These are phyloP conservation scores for Hansenula lynferdii DNA, from an alignment of 1,139 yeast species.

Conservation along the genomic window DNA sequence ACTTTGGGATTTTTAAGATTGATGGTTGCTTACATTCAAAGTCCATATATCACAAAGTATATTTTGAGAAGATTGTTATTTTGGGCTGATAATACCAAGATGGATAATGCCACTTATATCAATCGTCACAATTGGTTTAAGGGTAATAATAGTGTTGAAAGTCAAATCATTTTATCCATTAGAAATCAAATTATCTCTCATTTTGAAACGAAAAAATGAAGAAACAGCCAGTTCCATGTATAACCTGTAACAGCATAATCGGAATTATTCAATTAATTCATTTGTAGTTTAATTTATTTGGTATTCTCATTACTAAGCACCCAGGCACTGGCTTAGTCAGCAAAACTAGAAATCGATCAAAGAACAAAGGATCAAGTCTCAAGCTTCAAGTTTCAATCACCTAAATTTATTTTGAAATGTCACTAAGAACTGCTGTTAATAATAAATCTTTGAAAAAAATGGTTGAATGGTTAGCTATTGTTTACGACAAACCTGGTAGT, in stretches of 20 bases:
- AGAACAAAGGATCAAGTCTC: no score
- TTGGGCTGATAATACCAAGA: slow-evolving; percentile 3
- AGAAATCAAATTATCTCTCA: not conserved
- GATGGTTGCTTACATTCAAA: slow-evolving; percentile 3
- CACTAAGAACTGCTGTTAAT: not conserved
- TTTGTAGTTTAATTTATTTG: not conserved
- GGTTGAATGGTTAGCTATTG: slow-evolving; percentile 66
- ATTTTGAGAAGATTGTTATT: slow-evolving; percentile 8
- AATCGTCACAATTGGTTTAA: not conserved
- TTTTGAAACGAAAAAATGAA: not conserved
- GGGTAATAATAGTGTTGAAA: not conserved
- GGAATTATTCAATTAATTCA: no score
- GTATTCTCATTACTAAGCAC: not conserved
- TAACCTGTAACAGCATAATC: no score
- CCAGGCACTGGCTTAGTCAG: not conserved
- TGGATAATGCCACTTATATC: not conserved
- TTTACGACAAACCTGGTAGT: slow-evolving; percentile 63
- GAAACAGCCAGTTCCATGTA: no score
- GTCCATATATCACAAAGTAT: slow-evolving; percentile 4
- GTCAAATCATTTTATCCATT: not conserved
- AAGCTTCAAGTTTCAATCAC: no score
- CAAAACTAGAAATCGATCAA: no score
- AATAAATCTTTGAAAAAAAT: slow-evolving; percentile 18
- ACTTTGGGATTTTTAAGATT: slow-evolving; percentile 1
- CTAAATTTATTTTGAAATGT: no score